phyloP scores from a whole-genome alignment of 352 stramenopile genomes.

The Phytopythium montanum region DNA sequence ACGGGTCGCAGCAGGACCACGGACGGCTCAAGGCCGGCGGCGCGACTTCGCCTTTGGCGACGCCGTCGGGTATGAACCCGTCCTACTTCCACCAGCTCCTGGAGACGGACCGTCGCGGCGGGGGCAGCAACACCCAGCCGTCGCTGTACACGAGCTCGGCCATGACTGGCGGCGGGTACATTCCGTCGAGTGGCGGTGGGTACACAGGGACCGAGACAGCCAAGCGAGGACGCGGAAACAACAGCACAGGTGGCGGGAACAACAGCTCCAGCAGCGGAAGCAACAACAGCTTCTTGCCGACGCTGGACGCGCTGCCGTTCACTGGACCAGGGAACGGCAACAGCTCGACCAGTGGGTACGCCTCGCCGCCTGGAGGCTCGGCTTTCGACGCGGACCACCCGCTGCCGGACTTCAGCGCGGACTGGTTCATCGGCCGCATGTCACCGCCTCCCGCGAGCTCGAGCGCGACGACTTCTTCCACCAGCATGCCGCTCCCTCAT shows the following conservation, averaged over 20 bases:
- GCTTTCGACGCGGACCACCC: constrained; percentile 41
- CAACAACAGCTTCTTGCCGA: constrained; percentile 13
- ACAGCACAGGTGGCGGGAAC: neutral
- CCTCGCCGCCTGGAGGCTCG: constrained; percentile 13
- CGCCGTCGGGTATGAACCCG: neutral
- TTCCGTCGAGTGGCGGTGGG: constrained; percentile 1
- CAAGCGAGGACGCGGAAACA: neutral
- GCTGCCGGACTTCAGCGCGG: constrained; percentile 41
- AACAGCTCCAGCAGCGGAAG: neutral
- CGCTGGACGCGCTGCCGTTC: constrained; percentile 10
- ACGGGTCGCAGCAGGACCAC: constrained; percentile 8
- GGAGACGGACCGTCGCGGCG: constrained; percentile 12
- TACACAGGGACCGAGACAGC: neutral
- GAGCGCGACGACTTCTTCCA: constrained; percentile 1
- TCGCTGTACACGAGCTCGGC: constrained; percentile 2
- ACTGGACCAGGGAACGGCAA: constrained; percentile 7
- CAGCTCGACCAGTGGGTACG: constrained; percentile 19
- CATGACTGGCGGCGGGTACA: neutral
- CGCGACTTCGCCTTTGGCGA: neutral
- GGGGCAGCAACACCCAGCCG: neutral
- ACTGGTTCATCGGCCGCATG: constrained; percentile 31
- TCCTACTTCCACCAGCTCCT: constrained; percentile 32
- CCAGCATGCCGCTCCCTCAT: constrained; percentile 4
- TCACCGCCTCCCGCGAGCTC: constrained; percentile 10
- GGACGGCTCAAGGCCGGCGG: constrained; percentile 7